Evolutionary conservation across 2,329 filamentous ascomycete species (phyloP), one percentile per base, ranked within the genome.

Genomic region (Xylaria sp.): DNA sequence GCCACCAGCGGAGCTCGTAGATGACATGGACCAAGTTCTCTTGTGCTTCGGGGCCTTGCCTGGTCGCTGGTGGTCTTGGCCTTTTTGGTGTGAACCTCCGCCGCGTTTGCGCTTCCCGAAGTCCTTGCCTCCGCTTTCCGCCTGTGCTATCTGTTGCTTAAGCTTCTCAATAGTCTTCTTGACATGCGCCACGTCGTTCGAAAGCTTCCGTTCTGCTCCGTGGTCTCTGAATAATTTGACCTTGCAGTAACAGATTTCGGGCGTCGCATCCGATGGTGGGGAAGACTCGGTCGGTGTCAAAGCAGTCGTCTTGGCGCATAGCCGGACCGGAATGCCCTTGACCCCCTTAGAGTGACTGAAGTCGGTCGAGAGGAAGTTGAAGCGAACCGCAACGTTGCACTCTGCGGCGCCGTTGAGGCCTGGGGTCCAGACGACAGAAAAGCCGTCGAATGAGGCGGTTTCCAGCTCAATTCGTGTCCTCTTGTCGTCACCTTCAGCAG

Each of bases 311-410:
- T 97, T 97, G 13, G 92, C 87, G 71, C 93, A 97, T 0, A 97
- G 81, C 50, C 94, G 81, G 4, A 99, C 92, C 0, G 94, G 93
- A 61, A 97, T 97, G 34, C 94, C 94, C 74, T 97, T 99, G 44
- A 99, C 94, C 42, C 94, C 94, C 69, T 99, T 99, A 8, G 94
- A 97, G 69, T 97, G 94, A 71, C 93, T 97, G 70, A 97, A 99
- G 70, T 99, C 94, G 7, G 94, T 99, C 0, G 94, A 99, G 0
- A 99, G 79, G 69, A 99, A 99, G 75, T 99, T 99, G 80, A 97
- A 99, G 42, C 94, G 90, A 11, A 97, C 91, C 7, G 92, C 89
- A 51, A 99, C 85, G 44, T 86, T 90, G 71, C 92, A 94, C 65
- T 97, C 92, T 2, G 88, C 78, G 0, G 77, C 73, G 0, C 87